Percentiles rank a stretch among this genome's conserved stretches.
These are phyloP conservation scores for Aspergillus kassunensis DNA, from an alignment of 495 filamentous ascomycete genomes.

Conservation along the genomic window DNA sequence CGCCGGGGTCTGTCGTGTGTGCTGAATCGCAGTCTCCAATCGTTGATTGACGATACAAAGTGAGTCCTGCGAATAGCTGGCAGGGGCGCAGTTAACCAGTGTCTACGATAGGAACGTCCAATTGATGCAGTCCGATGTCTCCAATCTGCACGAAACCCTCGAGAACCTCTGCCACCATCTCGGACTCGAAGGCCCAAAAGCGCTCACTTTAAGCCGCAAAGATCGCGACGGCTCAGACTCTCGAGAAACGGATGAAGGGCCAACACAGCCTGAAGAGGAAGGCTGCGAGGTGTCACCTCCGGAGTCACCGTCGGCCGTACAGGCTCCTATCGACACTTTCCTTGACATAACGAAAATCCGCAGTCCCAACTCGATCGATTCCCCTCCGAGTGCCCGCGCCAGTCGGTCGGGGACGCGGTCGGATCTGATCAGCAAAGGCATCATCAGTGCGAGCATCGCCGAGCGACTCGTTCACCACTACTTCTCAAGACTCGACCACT, in stretches of 20 bases:
- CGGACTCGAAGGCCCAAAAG: conserved; percentile 2
- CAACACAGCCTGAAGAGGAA: conserved; percentile 9
- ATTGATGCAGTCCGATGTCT: conserved; percentile 14
- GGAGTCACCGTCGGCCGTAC: conserved; percentile 28
- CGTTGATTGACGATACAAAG: conserved; percentile 36
- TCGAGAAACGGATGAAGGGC: neutral
- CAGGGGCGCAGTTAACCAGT: conserved; percentile 2
- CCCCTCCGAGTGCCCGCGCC: conserved; percentile 21
- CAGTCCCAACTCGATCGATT: conserved; percentile 22
- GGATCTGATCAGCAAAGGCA: conserved; percentile 38
- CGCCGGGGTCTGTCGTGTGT: conserved; percentile 38
- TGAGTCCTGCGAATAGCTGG: neutral
- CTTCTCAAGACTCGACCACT: conserved; percentile 39
- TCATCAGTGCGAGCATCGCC: conserved; percentile 30
- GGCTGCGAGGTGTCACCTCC: conserved; percentile 29
- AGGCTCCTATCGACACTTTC: conserved; percentile 38
- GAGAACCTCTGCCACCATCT: conserved; percentile 8
- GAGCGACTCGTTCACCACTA: conserved; percentile 35
- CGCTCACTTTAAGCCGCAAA: neutral
- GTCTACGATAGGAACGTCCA: conserved; percentile 23
- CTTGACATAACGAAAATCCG: conserved; percentile 27
- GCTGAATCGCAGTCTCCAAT: conserved; percentile 44
- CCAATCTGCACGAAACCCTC: neutral
- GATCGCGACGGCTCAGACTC: neutral
- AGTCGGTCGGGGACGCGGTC: conserved; percentile 14